These are phyloP conservation scores for Vicia sativa DNA, from an alignment of 306 rosid genomes.

Conservation along the genomic window DNA sequence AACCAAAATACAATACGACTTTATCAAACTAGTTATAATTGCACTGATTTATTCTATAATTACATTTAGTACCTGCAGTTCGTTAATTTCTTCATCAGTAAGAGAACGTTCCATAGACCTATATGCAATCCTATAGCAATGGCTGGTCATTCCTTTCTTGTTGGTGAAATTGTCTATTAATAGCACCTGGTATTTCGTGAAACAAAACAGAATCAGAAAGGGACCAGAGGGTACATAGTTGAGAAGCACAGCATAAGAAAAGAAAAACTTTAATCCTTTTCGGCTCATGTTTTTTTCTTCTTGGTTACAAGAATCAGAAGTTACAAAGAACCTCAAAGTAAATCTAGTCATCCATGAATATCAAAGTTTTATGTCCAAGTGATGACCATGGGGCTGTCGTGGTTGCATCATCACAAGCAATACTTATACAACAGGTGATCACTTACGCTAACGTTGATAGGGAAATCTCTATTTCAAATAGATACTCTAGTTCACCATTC, in stretches of 20 bases:
- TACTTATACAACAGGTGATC: neutral
- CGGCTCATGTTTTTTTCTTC: neutral
- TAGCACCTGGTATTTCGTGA: slow-evolving; percentile 63
- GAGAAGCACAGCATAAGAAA: neutral
- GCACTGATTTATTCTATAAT: slow-evolving; percentile 18
- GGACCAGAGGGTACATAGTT: slow-evolving; percentile 10
- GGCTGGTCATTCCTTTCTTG: slow-evolving; percentile 97
- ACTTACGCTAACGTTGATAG: neutral
- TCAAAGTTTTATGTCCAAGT: neutral
- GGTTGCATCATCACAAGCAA: slow-evolving; percentile 24
- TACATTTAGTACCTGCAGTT: slow-evolving; percentile 51
- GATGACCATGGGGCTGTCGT: neutral
- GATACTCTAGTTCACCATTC: neutral
- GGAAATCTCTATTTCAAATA: slow-evolving; percentile 3
- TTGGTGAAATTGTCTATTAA: slow-evolving; percentile 95
- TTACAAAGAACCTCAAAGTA: slow-evolving; percentile 7
- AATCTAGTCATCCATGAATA: neutral
- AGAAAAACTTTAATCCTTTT: slow-evolving; percentile 12
- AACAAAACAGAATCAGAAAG: slow-evolving; percentile 32
- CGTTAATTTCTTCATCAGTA: slow-evolving; percentile 89
- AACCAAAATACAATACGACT: slow-evolving; percentile 23
- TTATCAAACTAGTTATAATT: slow-evolving; percentile 14
- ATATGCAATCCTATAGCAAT: slow-evolving; percentile 91
- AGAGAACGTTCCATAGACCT: slow-evolving; percentile 97
- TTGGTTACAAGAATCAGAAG: neutral